These are phyloP conservation scores for Aeschynomene evenia DNA, from an alignment of 306 rosid genomes.

Conservation along the genomic window DNA sequence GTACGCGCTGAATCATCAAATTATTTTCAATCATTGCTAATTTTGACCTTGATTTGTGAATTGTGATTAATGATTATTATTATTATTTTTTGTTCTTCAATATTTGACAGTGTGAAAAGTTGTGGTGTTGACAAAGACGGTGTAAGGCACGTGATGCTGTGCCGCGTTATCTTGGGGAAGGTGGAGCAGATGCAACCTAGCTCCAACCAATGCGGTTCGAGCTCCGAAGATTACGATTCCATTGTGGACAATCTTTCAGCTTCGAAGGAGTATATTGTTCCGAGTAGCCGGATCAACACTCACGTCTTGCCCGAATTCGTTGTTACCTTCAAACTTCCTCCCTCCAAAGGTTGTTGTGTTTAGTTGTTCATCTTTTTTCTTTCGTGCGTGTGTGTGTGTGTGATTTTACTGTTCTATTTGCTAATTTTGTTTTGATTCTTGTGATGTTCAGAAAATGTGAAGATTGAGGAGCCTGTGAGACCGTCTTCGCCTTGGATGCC, in stretches of 20 bases:
- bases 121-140: constrained; percentile 52
- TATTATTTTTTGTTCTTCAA: not conserved
- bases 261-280: constrained; percentile 64
- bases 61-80: not conserved
- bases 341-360: constrained; percentile 53
- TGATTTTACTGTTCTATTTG: not conserved
- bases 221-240: constrained; percentile 65
- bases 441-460: constrained; percentile 40
- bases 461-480: constrained; percentile 36
- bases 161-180: constrained; percentile 84
- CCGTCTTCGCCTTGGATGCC: constrained; percentile 94
- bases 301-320: constrained; percentile 72
- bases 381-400: not conserved
- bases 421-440: constrained; percentile 16
- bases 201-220: constrained; percentile 54
- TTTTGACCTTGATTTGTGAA: not conserved
- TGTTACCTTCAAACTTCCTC: constrained; percentile 59
- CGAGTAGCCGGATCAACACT: constrained; percentile 73
- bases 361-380: too few species aligned
- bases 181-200: constrained; percentile 56
- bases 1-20: constrained; percentile 26
- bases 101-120: constrained; percentile 48
- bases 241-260: constrained; percentile 55
- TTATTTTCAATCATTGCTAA: not conserved
- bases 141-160: constrained; percentile 63